Percentiles rank a stretch among this genome's conserved stretches.
Evolutionary conservation across 192 early-diverging fungal species (phyloP).

Genomic region (Backusella sp.): DNA sequence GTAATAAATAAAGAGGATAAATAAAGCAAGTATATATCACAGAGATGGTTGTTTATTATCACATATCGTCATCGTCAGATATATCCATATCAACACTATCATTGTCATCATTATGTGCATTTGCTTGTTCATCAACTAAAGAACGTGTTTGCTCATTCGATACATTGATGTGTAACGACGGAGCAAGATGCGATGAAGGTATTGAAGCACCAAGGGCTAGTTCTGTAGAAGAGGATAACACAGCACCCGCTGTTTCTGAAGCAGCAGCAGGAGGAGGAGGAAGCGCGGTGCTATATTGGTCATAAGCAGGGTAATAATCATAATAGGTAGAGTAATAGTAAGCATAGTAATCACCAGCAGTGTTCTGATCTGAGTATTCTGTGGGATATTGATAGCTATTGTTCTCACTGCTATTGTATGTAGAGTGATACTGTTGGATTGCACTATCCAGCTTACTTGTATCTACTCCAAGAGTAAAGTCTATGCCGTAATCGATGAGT

Average conservation of each 20-base stretch:
- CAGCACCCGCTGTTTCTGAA: background rate
- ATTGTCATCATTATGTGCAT: background rate
- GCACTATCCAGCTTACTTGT: background rate
- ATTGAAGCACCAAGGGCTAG: too few relatives aligned
- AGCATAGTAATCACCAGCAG: background rate
- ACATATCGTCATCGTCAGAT: background rate
- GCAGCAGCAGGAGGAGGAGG: background rate
- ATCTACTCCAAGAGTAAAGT: background rate
- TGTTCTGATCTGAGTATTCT: background rate
- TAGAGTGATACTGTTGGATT: background rate
- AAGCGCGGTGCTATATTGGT: background rate
- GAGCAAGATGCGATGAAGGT: background rate
- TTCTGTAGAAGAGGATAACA: background rate
- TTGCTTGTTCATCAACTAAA: background rate
- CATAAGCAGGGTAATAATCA: background rate
- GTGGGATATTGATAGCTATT: background rate
- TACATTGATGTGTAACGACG: background rate
- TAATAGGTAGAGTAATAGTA: background rate
- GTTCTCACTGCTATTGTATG: background rate
- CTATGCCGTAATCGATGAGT: background rate
- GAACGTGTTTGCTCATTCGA: background rate
- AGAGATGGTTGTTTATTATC: background rate
- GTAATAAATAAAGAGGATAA: background rate
- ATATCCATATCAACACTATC: slow-evolving; percentile 9
- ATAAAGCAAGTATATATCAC: too few relatives aligned